These are phyloP conservation scores for Clonostachys rhizophaga DNA, from an alignment of 2,329 filamentous ascomycete species.

Conservation along the genomic window DNA sequence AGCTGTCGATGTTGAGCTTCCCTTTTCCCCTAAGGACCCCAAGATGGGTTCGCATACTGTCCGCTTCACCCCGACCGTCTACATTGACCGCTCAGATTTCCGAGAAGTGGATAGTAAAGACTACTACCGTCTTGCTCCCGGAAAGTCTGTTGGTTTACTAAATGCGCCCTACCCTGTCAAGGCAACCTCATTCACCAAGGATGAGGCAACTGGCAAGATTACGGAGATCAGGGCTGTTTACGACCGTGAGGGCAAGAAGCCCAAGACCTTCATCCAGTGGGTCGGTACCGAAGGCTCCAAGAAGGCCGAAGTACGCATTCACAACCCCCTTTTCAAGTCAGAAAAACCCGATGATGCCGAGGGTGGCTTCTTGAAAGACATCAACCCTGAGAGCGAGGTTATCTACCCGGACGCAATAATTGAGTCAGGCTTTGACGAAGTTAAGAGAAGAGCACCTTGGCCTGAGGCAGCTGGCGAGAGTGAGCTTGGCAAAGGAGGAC, in stretches of 20 bases:
- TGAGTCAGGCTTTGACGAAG: slow-evolving; percentile 73
- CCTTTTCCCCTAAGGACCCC: slow-evolving; percentile 80
- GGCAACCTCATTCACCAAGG: slow-evolving; percentile 60
- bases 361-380: slow-evolving; percentile 74
- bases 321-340: slow-evolving; percentile 77
- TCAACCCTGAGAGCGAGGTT: slow-evolving; percentile 76
- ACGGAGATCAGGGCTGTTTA: slow-evolving; percentile 54
- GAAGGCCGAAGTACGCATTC: slow-evolving; percentile 67
- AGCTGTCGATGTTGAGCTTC: slow-evolving; percentile 58
- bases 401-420: slow-evolving; percentile 70
- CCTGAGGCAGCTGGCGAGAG: slow-evolving; percentile 67
- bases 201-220: slow-evolving; percentile 53
- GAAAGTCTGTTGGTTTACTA: slow-evolving; percentile 66
- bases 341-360: slow-evolving; percentile 70
- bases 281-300: slow-evolving; percentile 58
- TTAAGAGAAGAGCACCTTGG: slow-evolving; percentile 70
- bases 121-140: slow-evolving; percentile 71
- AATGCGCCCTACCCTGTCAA: slow-evolving; percentile 64
- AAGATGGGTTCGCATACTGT: slow-evolving; percentile 59
- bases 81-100: slow-evolving; percentile 79
- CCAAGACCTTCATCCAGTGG: slow-evolving; percentile 84
- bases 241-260: slow-evolving; percentile 63
- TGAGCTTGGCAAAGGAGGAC: slow-evolving; percentile 51
- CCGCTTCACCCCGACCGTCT: slow-evolving; percentile 66
- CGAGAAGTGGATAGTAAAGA: slow-evolving; percentile 63